Conservation (phyloP, 1,284 basidiomycete species). For the Cryptococcus sp. region DNA sequence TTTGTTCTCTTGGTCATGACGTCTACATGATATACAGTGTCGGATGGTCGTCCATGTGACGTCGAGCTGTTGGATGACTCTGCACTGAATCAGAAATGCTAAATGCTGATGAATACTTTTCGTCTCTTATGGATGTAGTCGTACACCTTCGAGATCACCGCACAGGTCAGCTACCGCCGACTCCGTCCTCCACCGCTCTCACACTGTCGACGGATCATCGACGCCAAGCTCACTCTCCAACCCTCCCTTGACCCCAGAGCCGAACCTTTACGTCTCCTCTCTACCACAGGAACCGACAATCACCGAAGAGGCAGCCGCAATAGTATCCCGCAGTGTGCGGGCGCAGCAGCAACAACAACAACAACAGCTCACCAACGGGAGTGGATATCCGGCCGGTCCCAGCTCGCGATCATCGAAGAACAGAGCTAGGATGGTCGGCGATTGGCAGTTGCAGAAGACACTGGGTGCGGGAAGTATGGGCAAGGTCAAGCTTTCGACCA, state of each 20-base stretch:
- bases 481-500: conserved; percentile 94
- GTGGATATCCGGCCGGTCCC: conserved; percentile 7
- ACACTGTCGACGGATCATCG: background rate
- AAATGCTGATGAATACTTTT: background rate
- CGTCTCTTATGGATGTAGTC: conserved; percentile 17
- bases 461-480: conserved; percentile 98
- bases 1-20: background rate
- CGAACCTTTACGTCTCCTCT: conserved; percentile 21
- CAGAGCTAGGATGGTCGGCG: conserved; percentile 62
- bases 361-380: conserved; percentile 3
- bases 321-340: conserved; percentile 24
- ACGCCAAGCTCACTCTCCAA: conserved; percentile 6
- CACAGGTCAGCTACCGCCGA: conserved; percentile 36
- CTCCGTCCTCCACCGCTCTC: conserved; percentile 15
- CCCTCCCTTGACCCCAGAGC: conserved; percentile 10
- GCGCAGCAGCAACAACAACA: conserved; percentile 12
- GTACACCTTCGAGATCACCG: conserved; percentile 45
- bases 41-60: too few species aligned
- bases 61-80: too few species aligned
- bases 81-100: too few species aligned
- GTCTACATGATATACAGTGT: background rate
- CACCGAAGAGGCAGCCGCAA: conserved; percentile 34
- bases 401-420: conserved; percentile 7
- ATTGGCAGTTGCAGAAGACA: conserved; percentile 96
- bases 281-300: conserved; percentile 43